Conservation (phyloP, 1,139 yeast genomes). For the Pichia sp. region DNA sequence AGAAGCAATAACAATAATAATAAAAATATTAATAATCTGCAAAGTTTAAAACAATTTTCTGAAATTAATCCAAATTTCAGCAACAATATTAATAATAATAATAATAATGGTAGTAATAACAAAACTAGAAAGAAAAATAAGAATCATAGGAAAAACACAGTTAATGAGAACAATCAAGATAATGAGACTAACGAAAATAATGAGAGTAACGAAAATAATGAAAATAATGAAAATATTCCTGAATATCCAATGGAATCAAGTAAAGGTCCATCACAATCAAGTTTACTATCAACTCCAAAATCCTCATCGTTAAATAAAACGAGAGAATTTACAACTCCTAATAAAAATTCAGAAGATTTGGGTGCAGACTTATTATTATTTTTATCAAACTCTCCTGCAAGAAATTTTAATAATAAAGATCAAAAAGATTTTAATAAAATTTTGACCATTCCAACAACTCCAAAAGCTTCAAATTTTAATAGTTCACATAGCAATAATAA, state of each 20-base stretch:
- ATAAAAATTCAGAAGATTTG: slow-evolving; percentile 44
- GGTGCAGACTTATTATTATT: slow-evolving; percentile 82
- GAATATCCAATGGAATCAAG: not conserved
- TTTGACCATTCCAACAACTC: slow-evolving; percentile 28
- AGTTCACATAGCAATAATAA: not conserved
- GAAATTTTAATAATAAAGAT: slow-evolving; percentile 39
- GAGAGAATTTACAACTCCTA: slow-evolving; percentile 25
- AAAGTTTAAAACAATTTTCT: not conserved
- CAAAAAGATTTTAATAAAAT: slow-evolving; percentile 10
- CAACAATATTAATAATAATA: too few relatives aligned
- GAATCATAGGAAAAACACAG: too few relatives aligned
- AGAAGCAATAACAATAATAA: slow-evolving; percentile 2
- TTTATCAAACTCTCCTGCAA: slow-evolving; percentile 78
- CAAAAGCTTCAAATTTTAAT: slow-evolving; percentile 21
- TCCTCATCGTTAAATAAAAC: slow-evolving; percentile 8
- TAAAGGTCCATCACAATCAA: slow-evolving; percentile 18
- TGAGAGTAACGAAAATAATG: not conserved
- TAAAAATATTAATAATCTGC: slow-evolving; percentile 7
- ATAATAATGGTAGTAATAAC: too few relatives aligned
- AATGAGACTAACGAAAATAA: not conserved
- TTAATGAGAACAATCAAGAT: too few relatives aligned
- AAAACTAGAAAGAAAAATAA: too few relatives aligned
- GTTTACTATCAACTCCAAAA: slow-evolving; percentile 28
- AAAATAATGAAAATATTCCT: not conserved
- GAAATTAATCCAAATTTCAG: not conserved